Evolutionary conservation across 352 stramenopile genomes (phyloP), one percentile per base, ranked within the genome.

Genomic region (Phytophthora fragariae): DNA sequence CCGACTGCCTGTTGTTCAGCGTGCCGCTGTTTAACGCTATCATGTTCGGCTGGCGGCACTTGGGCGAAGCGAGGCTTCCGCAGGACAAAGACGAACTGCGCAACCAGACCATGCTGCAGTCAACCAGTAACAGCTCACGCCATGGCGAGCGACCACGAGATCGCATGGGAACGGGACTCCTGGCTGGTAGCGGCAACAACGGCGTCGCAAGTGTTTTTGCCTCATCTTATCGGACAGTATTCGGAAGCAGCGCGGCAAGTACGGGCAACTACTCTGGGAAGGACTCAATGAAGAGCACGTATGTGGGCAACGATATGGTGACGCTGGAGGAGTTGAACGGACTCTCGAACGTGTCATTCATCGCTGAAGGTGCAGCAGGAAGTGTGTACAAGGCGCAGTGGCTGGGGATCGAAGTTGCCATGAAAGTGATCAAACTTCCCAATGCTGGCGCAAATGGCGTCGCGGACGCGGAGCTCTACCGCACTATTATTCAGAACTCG

Each of bases 341-440:
- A 5, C 72, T 92, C 19, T 86, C 72, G 12, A 82, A 89, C 46
- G 68, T 92, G 19, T 63, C 62, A 3, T 92, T 86, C 37, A 82
- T 92, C 33, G 85, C 81, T 3, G 85, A 92, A 75, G 85, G 85
- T 57, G 85, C 85, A n/a, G 70, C 77, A 14, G 85, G 85, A 0
- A 87, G 75, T 53, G 85, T 92, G 8, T 91, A 79, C 71, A 91
- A 91, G 58, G 83, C 83, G 2, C 80, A 85, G n/a, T 92, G 85
- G 85, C 76, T 92, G 6, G 85, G 85, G 2, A 92, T 91, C 67
- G 83, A 92, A 44, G 85, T 92, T 12, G 85, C 85, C 11, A 88
- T 92, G 80, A 92, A 92, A 72, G 75, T 92, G 7, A 88, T 92
- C 46, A 90, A 91, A 70, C 76, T 91, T 9, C 85, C 85, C 1